Percentiles rank a stretch among this genome's conserved stretches.
Conservation (phyloP, 78 protist genomes). For the Dictyostelium brefeldianum region DNA sequence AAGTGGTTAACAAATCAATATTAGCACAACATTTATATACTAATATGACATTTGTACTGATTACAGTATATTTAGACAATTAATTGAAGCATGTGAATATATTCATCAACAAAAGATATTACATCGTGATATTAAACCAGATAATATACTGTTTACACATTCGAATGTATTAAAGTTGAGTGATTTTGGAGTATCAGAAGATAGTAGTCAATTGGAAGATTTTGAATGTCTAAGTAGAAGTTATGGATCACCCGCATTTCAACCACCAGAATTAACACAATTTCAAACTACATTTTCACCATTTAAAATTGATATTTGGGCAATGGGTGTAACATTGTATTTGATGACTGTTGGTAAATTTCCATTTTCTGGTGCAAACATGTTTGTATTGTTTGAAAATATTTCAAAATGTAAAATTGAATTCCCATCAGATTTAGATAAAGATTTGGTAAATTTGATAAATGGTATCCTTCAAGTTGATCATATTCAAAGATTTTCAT, state of each 20-base stretch:
- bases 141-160: constrained; percentile 77
- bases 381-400: constrained; percentile 72
- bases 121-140: constrained; percentile 89
- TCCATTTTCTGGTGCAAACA: constrained; percentile 77
- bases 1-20: no score
- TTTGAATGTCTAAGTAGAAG: constrained; percentile 72
- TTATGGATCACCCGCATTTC: constrained; percentile 91
- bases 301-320: constrained; percentile 79
- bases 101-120: constrained; percentile 84
- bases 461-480: constrained; percentile 76
- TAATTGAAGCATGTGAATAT: constrained; percentile 82
- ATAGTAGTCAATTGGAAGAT: constrained; percentile 41
- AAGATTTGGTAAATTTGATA: constrained; percentile 37
- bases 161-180: constrained; percentile 59
- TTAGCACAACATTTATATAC: no score
- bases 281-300: constrained; percentile 64
- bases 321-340: constrained; percentile 82
- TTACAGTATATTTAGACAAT: constrained; percentile 74
- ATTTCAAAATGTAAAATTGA: constrained; percentile 76
- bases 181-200: constrained; percentile 88
- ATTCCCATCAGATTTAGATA: constrained; percentile 65
- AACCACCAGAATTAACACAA: constrained; percentile 87
- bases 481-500: constrained; percentile 70
- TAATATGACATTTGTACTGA: no score
- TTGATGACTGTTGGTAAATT: constrained; percentile 79